A percentile compares a stretch with the other conserved stretches of the same genome.
These are phyloP conservation scores for Epichloe gansuensis DNA, from an alignment of 2,329 filamentous ascomycete species.

Conservation along the genomic window DNA sequence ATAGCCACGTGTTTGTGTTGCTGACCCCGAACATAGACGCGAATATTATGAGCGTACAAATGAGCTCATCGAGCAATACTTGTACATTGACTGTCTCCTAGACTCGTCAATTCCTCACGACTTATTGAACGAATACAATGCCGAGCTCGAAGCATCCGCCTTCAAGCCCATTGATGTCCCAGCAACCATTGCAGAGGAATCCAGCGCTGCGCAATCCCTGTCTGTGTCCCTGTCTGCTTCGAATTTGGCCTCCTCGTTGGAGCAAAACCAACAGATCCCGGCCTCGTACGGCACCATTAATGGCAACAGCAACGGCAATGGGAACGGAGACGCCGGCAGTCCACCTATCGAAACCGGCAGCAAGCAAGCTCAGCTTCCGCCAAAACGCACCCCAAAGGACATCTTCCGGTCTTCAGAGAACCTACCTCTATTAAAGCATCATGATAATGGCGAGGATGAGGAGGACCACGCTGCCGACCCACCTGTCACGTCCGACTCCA, in stretches of 20 bases:
- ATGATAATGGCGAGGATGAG: constrained; percentile 21
- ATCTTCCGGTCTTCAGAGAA: constrained; percentile 68
- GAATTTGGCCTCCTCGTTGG: constrained; percentile 8
- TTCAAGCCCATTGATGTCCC: constrained; percentile 50
- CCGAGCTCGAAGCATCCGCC: constrained; percentile 44
- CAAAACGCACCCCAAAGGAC: constrained; percentile 73
- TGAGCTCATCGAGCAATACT: constrained; percentile 76
- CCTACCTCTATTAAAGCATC: constrained; percentile 47
- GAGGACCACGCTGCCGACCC: constrained; percentile 25
- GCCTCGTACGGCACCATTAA: constrained; percentile 20
- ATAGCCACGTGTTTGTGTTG: neutral
- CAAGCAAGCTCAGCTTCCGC: constrained; percentile 26
- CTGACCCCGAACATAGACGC: constrained; percentile 30
- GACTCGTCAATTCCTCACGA: constrained; percentile 89
- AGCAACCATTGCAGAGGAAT: constrained; percentile 64
- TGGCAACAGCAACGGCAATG: constrained; percentile 12
- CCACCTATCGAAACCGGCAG: constrained; percentile 11
- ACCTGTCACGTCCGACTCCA: constrained; percentile 3
- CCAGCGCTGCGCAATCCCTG: constrained; percentile 20
- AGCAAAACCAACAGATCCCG: neutral
- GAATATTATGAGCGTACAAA: constrained; percentile 86
- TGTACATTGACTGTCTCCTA: constrained; percentile 83
- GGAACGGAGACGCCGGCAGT: constrained; percentile 19
- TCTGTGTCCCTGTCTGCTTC: constrained; percentile 8
- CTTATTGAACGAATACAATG: constrained; percentile 75